phyloP scores from a whole-genome alignment of 2,329 filamentous ascomycete genomes.

The Herpotrichia juniperi region DNA sequence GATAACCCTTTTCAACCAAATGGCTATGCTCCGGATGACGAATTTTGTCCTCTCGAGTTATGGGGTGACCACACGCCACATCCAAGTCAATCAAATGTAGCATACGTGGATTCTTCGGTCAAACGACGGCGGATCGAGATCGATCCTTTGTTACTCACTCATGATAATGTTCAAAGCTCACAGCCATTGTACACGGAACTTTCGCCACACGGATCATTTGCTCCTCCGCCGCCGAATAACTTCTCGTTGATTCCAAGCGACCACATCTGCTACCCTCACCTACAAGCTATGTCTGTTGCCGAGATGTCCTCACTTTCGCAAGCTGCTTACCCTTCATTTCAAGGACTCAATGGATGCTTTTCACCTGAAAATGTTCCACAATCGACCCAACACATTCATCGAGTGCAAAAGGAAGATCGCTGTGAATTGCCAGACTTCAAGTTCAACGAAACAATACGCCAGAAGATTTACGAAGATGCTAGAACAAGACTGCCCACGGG shows the following conservation, averaged over 20 bases:
- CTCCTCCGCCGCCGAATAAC: not conserved
- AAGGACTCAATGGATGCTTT: not conserved
- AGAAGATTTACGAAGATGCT: conserved; percentile 18
- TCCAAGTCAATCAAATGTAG: not conserved
- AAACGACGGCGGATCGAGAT: conserved; percentile 17
- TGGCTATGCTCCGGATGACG: not conserved
- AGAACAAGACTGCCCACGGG: conserved; percentile 8
- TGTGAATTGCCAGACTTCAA: conserved; percentile 7
- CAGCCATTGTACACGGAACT: not conserved
- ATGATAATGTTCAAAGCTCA: not conserved
- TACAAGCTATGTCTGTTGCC: not conserved
- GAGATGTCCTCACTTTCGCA: not conserved
- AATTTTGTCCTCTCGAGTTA: not conserved
- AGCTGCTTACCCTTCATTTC: not conserved
- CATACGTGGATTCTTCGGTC: conserved; percentile 4
- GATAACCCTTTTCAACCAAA: not conserved
- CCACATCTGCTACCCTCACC: not conserved
- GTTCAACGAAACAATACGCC: conserved; percentile 11
- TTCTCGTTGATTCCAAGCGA: not conserved
- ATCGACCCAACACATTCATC: not conserved
- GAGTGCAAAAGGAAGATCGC: conserved; percentile 8
- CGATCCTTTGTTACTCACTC: conserved; percentile 7
- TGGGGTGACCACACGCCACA: not conserved
- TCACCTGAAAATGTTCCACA: not conserved
- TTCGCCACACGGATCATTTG: not conserved